phyloP scores from a whole-genome alignment of 2,329 filamentous ascomycete species.

The Aureobasidium sp. region DNA sequence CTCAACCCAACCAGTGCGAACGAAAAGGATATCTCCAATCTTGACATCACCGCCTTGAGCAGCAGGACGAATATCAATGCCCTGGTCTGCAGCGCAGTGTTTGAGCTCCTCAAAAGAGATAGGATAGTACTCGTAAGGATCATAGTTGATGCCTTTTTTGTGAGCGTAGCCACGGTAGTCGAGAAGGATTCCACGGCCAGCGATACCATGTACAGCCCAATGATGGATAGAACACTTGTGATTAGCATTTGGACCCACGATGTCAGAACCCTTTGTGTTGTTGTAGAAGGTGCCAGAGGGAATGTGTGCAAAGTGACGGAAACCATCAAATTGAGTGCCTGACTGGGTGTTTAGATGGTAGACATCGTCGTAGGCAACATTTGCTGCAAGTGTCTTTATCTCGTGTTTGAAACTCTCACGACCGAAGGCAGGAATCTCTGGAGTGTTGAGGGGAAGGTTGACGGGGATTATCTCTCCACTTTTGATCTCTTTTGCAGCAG shows the following conservation, averaged over 20 bases:
- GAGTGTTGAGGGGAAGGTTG: conserved; percentile 46
- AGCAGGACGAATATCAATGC: conserved; percentile 46
- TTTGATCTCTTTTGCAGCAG: conserved; percentile 44
- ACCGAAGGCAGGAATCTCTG: conserved; percentile 41
- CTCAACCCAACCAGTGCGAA: conserved; percentile 56
- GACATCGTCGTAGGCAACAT: conserved; percentile 33
- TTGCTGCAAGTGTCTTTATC: conserved; percentile 37
- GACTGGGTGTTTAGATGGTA: conserved; percentile 42
- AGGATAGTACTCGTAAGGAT: conserved; percentile 33
- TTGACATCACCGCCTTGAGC: conserved; percentile 47
- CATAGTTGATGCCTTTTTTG: conserved; percentile 35
- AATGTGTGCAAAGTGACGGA: conserved; percentile 39
- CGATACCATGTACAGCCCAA: conserved; percentile 36
- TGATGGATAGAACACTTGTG: conserved; percentile 38
- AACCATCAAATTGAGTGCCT: conserved; percentile 39
- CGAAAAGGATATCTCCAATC: conserved; percentile 49
- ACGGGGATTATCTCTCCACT: conserved; percentile 49
- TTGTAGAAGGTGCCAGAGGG: conserved; percentile 34
- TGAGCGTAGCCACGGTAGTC: conserved; percentile 36
- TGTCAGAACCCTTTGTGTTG: conserved; percentile 33
- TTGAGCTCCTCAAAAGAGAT: conserved; percentile 43
- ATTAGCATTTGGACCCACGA: conserved; percentile 31
- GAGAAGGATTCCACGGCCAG: conserved; percentile 35
- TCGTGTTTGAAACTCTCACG: conserved; percentile 47
- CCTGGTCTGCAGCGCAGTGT: conserved; percentile 50